Evolutionary conservation across 2,329 filamentous ascomycete genomes (phyloP).

Genomic region (Ascochyta fabae): DNA sequence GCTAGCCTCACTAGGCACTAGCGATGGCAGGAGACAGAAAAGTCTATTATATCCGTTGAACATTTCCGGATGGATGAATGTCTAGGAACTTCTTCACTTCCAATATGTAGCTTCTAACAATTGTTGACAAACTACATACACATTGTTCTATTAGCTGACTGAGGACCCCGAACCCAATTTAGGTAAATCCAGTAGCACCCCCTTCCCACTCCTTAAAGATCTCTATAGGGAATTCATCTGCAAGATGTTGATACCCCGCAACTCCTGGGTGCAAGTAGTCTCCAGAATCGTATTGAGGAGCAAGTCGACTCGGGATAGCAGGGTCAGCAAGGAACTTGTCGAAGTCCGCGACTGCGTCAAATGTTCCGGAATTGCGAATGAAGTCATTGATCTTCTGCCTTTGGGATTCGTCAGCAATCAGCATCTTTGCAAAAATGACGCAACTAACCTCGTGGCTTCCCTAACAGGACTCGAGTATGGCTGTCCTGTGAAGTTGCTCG

Average conservation of each 20-base stretch:
- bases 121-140: too few species aligned
- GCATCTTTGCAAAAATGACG: not conserved
- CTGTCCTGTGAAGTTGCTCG: slow-evolving; percentile 51
- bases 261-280: slow-evolving; percentile 71
- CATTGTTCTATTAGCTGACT: too few species aligned
- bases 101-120: too few species aligned
- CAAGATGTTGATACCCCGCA: slow-evolving; percentile 65
- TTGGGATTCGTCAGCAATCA: not conserved
- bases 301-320: slow-evolving; percentile 56
- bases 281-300: slow-evolving; percentile 62
- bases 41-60: slow-evolving; percentile 3
- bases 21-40: not conserved
- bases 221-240: slow-evolving; percentile 63
- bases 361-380: slow-evolving; percentile 63
- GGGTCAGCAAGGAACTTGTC: slow-evolving; percentile 63
- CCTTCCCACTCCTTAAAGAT: slow-evolving; percentile 53
- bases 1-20: not conserved
- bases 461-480: slow-evolving; percentile 62
- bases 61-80: not conserved
- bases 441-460: slow-evolving; percentile 59
- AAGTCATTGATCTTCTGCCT: slow-evolving; percentile 64
- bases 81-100: too few species aligned
- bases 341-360: slow-evolving; percentile 69
- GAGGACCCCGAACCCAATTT: not conserved
- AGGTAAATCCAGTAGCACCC: slow-evolving; percentile 31